Evolutionary conservation across 1,284 basidiomycete genomes (phyloP), one percentile per base, ranked within the genome.

Genomic region (Meira nashicola): DNA sequence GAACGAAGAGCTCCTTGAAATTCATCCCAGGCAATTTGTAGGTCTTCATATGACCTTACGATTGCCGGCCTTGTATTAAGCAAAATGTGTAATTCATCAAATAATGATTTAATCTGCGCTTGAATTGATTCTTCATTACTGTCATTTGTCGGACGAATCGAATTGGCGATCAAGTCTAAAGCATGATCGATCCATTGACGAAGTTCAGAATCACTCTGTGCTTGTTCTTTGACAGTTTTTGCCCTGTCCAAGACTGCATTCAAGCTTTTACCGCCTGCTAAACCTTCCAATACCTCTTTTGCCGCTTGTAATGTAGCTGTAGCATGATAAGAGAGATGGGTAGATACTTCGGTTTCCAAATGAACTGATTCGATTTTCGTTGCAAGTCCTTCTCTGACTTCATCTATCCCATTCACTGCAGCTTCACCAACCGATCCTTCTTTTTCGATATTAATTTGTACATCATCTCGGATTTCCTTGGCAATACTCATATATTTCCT

Each of bases 231-330:
- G 19, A 56, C 39, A 12, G n/a, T 6, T 3, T 3, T 9, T 5
- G 9, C n/a, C n/a, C 25, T 55, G 4, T 33, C 43, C 8, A 59
- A 12, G 12, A 59, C 50, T 3, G 49, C 41, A 15, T 46, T 25
- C 8, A 56, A 28, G 10, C 57, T 60, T 33, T 48, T 58, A 3
- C 56, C 58, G 19, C 58, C 58, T 2, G 58, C 54, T 11, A 59
- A 21, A 23, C 58, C 58, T 39, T 59, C 58, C n/a, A 59, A 19
- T 1, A 49, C n/a, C 14, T 59, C 54, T 33, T 44, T 55, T 23
- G 55, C 44, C 11, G 58, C 58, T 19, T 23, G 14, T 10, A 38
- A 14, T 10, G 50, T 37, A 10, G n/a, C 56, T 1, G 39, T 33
- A 17, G 51, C n/a, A 19, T 58, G 48, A 28, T 37, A 37, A 14